phyloP scores from a whole-genome alignment of 805 yeast genomes.

The Yamadazyma olivae region DNA sequence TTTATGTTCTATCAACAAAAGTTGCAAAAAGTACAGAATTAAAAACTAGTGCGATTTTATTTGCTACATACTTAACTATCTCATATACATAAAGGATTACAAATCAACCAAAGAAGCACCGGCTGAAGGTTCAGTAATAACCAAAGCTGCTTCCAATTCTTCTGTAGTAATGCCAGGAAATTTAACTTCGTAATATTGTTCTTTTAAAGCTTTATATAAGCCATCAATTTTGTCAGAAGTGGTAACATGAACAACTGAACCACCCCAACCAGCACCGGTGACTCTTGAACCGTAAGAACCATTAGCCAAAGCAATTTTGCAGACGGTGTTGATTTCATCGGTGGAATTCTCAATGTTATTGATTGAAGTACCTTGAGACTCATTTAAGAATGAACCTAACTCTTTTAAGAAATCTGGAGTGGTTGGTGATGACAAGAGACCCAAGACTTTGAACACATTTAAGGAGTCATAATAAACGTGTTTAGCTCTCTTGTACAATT shows the following conservation, averaged over 20 bases:
- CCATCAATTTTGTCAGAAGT: constrained; percentile 35
- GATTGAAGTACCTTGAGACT: constrained; percentile 52
- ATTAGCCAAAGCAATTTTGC: constrained; percentile 48
- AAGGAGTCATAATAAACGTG: constrained; percentile 64
- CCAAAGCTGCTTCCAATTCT: constrained; percentile 49
- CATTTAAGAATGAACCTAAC: constrained; percentile 58
- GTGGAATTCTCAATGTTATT: constrained; percentile 48
- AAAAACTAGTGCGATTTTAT: too few species aligned
- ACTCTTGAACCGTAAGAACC: constrained; percentile 67
- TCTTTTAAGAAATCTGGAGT: constrained; percentile 29
- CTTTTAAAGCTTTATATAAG: constrained; percentile 42
- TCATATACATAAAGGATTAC: not conserved
- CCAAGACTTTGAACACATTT: constrained; percentile 52
- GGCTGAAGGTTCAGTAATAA: constrained; percentile 52
- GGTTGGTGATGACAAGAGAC: constrained; percentile 29
- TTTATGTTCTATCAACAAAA: too few species aligned
- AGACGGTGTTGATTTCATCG: constrained; percentile 50
- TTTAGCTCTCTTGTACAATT: constrained; percentile 54
- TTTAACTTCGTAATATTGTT: constrained; percentile 48
- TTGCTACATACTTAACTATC: too few species aligned
- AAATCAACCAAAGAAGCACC: constrained; percentile 41
- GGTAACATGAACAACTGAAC: constrained; percentile 66
- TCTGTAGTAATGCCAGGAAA: constrained; percentile 47
- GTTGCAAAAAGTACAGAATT: too few species aligned
- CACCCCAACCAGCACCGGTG: constrained; percentile 85